A percentile compares a stretch with the other conserved stretches of the same genome.
These are phyloP conservation scores for Scleroderma citrinum DNA, from an alignment of 768 basidiomycete genomes.

Conservation along the genomic window DNA sequence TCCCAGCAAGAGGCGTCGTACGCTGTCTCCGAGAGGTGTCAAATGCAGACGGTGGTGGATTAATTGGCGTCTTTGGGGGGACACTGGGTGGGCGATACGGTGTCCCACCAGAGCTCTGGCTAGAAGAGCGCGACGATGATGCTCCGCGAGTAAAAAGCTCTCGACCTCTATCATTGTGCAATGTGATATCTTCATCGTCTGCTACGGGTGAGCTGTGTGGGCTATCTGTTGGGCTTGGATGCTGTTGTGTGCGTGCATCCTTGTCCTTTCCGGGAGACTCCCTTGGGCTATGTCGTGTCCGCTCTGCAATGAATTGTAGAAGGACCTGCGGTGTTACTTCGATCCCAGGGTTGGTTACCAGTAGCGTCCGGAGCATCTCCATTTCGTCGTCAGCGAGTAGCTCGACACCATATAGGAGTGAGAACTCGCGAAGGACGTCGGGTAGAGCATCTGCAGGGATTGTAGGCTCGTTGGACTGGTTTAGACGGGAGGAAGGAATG, in stretches of 20 bases:
- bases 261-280: slow-evolving; percentile 20
- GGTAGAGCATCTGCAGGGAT: slow-evolving; percentile 69
- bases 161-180: slow-evolving; percentile 37
- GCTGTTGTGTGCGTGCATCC: slow-evolving; percentile 9
- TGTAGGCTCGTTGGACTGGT: slow-evolving; percentile 53
- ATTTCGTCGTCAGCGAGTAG: slow-evolving; percentile 64
- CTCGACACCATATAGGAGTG: slow-evolving; percentile 52
- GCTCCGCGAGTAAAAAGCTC: slow-evolving; percentile 16
- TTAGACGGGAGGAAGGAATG: slow-evolving; percentile 54
- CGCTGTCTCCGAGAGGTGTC: slow-evolving; percentile 68
- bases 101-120: slow-evolving; percentile 46
- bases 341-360: slow-evolving; percentile 55
- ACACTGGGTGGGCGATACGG: slow-evolving; percentile 45
- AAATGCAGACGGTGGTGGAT: slow-evolving; percentile 49
- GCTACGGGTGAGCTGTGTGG: slow-evolving; percentile 3
- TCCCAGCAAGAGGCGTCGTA: slow-evolving; percentile 52
- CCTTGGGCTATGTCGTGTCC: slow-evolving; percentile 38
- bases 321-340: slow-evolving; percentile 65
- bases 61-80: slow-evolving; percentile 47
- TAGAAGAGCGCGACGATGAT: slow-evolving; percentile 48
- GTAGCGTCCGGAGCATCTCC: slow-evolving; percentile 49
- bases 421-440: slow-evolving; percentile 62
- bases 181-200: slow-evolving; percentile 32
- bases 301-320: slow-evolving; percentile 57
- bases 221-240: slow-evolving; percentile 21